Conservation (phyloP, 768 basidiomycete genomes). For the Cyclocybe aegerita region DNA sequence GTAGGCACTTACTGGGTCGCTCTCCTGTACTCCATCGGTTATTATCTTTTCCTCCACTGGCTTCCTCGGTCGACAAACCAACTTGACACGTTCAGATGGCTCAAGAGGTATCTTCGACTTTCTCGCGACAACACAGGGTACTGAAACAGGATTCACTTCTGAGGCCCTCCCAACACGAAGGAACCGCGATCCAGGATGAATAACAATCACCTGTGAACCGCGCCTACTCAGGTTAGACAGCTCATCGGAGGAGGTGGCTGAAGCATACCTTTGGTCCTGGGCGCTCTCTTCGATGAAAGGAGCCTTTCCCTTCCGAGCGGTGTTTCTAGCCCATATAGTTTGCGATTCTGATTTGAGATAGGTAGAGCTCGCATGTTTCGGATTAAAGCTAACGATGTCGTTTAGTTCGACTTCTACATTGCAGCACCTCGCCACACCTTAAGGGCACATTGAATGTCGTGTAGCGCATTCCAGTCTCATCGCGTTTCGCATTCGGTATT, state of each 20-base stretch:
- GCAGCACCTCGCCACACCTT: slow-evolving; percentile 41
- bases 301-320: slow-evolving; percentile 49
- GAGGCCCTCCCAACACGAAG: slow-evolving; percentile 76
- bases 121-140: slow-evolving; percentile 75
- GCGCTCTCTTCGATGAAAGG: slow-evolving; percentile 36
- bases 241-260: slow-evolving; percentile 15
- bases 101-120: slow-evolving; percentile 50
- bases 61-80: slow-evolving; percentile 56
- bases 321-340: slow-evolving; percentile 72
- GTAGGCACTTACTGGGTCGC: slow-evolving; percentile 56
- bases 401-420: background rate
- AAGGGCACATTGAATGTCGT: slow-evolving; percentile 81
- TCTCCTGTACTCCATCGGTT: slow-evolving; percentile 19
- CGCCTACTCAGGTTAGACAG: slow-evolving; percentile 43
- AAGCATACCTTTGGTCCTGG: slow-evolving; percentile 48
- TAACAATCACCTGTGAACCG: slow-evolving; percentile 75
- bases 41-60: slow-evolving; percentile 17
- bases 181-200: slow-evolving; percentile 77
- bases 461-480: slow-evolving; percentile 81
- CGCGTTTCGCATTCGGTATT: slow-evolving; percentile 75
- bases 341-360: slow-evolving; percentile 80
- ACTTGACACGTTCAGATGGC: slow-evolving; percentile 41
- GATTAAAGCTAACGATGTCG: slow-evolving; percentile 55
- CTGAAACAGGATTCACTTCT: slow-evolving; percentile 66
- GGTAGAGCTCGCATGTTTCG: slow-evolving; percentile 74